Conservation (phyloP, 768 basidiomycete genomes). For the Antrodiella citrinella region DNA sequence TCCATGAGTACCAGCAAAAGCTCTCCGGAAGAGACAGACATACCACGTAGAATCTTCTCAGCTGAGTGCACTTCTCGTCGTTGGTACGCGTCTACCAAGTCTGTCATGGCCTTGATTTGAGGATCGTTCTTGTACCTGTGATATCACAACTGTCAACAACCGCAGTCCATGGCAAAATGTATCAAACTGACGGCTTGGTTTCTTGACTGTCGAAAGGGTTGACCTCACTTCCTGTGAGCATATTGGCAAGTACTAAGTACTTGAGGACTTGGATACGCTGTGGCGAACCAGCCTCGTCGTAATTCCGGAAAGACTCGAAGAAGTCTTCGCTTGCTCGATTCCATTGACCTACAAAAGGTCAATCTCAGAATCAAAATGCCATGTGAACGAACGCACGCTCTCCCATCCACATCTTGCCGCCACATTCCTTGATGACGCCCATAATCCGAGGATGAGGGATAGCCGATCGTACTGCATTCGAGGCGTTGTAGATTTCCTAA, state of each 20-base stretch:
- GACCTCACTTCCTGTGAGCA: constrained; percentile 97
- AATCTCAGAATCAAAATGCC: no score
- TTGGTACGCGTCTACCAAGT: constrained; percentile 94
- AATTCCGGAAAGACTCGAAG: constrained; percentile 97
- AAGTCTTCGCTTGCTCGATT: constrained; percentile 95
- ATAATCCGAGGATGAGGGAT: constrained; percentile 98
- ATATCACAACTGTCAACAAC: neutral
- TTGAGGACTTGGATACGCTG: constrained; percentile 98
- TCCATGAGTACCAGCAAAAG: constrained; percentile 3
- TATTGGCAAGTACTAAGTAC: constrained; percentile 95
- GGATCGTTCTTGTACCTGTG: constrained; percentile 88
- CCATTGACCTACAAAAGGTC: constrained; percentile 64
- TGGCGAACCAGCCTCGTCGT: constrained; percentile 95
- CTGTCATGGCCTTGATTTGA: constrained; percentile 97
- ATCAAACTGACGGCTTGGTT: constrained; percentile 81
- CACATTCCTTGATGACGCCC: constrained; percentile 98
- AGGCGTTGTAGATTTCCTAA: constrained; percentile 96
- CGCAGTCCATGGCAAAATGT: no score
- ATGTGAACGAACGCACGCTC: constrained; percentile 73
- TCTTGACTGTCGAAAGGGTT: constrained; percentile 99
- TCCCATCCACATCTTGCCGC: constrained; percentile 99
- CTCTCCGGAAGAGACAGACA: constrained; percentile 4
- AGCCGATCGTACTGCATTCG: constrained; percentile 85
- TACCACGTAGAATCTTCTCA: constrained; percentile 89
- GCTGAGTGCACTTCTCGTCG: constrained; percentile 94